phyloP scores from a whole-genome alignment of 2,329 filamentous ascomycete species.

The Alternaria brassicicola region DNA sequence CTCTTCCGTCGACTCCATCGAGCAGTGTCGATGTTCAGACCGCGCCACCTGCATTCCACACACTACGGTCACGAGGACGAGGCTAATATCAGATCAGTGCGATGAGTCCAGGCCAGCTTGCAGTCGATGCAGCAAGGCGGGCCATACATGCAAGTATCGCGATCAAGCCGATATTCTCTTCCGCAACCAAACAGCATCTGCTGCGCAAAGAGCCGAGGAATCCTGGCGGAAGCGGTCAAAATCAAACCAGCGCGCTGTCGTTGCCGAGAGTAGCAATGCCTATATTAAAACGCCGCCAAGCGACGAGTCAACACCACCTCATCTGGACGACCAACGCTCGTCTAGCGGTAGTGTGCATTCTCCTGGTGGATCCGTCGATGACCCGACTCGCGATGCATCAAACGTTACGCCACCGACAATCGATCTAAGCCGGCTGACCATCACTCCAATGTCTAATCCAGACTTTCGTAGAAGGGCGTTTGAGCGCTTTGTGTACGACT shows the following conservation, averaged over 20 bases:
- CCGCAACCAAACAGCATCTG: constrained; percentile 42
- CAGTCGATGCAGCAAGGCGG: constrained; percentile 36
- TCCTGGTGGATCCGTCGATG: constrained; percentile 5
- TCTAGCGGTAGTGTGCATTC: constrained; percentile 10
- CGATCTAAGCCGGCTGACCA: constrained; percentile 21
- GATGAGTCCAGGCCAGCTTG: constrained; percentile 42
- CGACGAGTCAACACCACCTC: constrained; percentile 18
- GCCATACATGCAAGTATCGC: constrained; percentile 41
- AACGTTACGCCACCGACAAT: background rate
- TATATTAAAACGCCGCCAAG: constrained; percentile 19
- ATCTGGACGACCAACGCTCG: constrained; percentile 11
- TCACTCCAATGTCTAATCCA: constrained; percentile 17
- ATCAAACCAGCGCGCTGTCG: constrained; percentile 26
- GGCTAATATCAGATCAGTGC: constrained; percentile 29
- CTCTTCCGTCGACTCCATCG: background rate
- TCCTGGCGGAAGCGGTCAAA: constrained; percentile 45
- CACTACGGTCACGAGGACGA: background rate
- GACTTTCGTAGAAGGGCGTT: constrained; percentile 36
- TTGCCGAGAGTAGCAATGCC: constrained; percentile 14
- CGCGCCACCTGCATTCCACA: background rate
- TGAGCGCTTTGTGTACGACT: constrained; percentile 43
- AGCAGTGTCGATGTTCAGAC: too few relatives aligned
- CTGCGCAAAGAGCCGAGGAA: constrained; percentile 43
- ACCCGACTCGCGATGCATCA: background rate
- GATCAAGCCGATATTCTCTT: constrained; percentile 43